Evolutionary conservation across 75 land plant genomes (phyloP).

Genomic region (Pinus albicaulis): DNA sequence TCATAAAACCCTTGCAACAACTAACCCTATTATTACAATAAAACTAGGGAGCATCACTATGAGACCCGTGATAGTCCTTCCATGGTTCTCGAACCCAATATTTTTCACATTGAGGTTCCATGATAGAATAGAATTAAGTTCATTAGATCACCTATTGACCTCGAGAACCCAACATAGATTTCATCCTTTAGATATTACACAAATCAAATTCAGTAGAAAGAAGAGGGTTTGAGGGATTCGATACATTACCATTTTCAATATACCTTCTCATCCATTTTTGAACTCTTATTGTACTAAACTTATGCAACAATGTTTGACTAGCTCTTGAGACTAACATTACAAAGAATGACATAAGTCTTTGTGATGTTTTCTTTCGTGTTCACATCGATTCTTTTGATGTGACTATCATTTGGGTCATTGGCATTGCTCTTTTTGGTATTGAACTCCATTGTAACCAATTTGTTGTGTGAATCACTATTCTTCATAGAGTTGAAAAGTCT

Average conservation of each 20-base stretch:
- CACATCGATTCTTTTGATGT: constrained; percentile 39
- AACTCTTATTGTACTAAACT: constrained; percentile 28
- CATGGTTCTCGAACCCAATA: background rate
- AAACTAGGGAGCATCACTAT: background rate
- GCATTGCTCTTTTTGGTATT: constrained; percentile 39
- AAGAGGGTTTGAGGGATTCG: background rate
- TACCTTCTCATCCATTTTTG: constrained; percentile 17
- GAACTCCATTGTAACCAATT: constrained; percentile 42
- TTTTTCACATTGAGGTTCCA: constrained; percentile 30
- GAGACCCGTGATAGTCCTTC: background rate
- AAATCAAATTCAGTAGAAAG: constrained; percentile 24
- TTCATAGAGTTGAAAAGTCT: constrained; percentile 25
- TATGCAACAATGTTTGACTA: background rate
- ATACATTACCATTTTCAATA: background rate
- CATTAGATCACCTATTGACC: constrained; percentile 28
- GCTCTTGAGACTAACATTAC: constrained; percentile 14
- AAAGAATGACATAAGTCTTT: constrained; percentile 10
- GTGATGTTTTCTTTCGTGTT: constrained; percentile 22
- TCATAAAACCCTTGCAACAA: background rate
- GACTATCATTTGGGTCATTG: constrained; percentile 38
- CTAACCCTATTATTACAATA: background rate
- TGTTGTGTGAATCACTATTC: background rate
- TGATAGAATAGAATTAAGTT: constrained; percentile 32
- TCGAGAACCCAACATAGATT: constrained; percentile 55
- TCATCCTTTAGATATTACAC: constrained; percentile 18